These are phyloP conservation scores for Penicillium atrosanguineum DNA, from an alignment of 495 filamentous ascomycete species.

Conservation along the genomic window DNA sequence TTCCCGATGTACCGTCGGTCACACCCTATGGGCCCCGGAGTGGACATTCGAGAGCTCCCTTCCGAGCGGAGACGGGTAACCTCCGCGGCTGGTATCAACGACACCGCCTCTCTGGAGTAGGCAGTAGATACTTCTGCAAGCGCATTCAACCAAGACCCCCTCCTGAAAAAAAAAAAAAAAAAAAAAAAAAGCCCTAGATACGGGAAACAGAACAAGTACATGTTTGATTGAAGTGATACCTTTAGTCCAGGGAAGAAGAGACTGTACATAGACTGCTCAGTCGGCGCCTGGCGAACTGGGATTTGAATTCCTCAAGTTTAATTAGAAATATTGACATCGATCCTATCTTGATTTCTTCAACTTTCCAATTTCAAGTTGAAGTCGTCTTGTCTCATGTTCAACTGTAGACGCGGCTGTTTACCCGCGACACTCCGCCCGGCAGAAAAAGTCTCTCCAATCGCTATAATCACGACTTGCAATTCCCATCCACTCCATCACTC, in stretches of 20 bases:
- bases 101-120: slow-evolving; percentile 41
- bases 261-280: slow-evolving; percentile 39
- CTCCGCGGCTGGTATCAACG: slow-evolving; percentile 41
- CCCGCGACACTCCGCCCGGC: slow-evolving; percentile 32
- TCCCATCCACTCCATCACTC: slow-evolving; percentile 7
- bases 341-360: background rate
- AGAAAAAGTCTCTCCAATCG: slow-evolving; percentile 34
- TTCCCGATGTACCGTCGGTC: slow-evolving; percentile 61
- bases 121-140: background rate
- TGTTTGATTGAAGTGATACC: slow-evolving; percentile 21
- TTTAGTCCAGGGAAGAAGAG: slow-evolving; percentile 17
- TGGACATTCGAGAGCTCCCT: slow-evolving; percentile 58
- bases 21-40: slow-evolving; percentile 61
- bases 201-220: slow-evolving; percentile 20
- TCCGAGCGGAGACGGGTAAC: slow-evolving; percentile 42
- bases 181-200: slow-evolving; percentile 14
- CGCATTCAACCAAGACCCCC: background rate
- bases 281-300: slow-evolving; percentile 33
- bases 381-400: background rate
- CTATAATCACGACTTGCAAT: slow-evolving; percentile 16
- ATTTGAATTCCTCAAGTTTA: slow-evolving; percentile 20
- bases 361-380: background rate
- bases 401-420: slow-evolving; percentile 12
- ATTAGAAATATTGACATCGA: slow-evolving; percentile 2
- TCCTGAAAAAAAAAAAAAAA: background rate